phyloP scores from a whole-genome alignment of 192 early-diverging fungal genomes.

The Linnemannia schmuckeri region DNA sequence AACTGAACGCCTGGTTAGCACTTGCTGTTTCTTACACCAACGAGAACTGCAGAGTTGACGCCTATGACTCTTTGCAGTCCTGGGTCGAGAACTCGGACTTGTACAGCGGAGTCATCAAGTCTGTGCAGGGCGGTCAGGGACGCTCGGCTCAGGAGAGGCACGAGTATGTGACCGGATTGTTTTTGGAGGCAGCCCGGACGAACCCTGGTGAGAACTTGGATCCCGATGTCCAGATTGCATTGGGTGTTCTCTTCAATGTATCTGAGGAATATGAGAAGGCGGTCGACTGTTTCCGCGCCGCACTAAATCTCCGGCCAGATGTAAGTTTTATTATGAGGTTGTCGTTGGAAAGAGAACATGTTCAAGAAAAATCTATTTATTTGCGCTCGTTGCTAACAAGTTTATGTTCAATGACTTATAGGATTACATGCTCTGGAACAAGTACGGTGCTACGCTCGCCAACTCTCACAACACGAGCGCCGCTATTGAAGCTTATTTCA shows the following conservation, averaged over 20 bases:
- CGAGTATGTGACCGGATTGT: slow-evolving; percentile 78
- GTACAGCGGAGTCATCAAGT: slow-evolving; percentile 64
- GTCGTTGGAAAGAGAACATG: background rate
- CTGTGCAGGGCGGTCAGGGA: slow-evolving; percentile 29
- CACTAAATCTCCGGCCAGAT: slow-evolving; percentile 84
- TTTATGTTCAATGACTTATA: slow-evolving; percentile 19
- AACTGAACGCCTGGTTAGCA: slow-evolving; percentile 86
- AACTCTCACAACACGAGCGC: slow-evolving; percentile 81
- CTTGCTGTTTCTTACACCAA: slow-evolving; percentile 96
- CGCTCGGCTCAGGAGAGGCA: slow-evolving; percentile 72
- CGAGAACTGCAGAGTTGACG: slow-evolving; percentile 86
- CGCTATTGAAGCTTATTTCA: slow-evolving; percentile 94
- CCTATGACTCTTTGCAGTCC: slow-evolving; percentile 89
- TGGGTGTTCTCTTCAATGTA: slow-evolving; percentile 96
- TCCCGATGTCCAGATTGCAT: slow-evolving; percentile 91
- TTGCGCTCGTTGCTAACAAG: background rate
- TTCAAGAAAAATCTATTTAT: no score
- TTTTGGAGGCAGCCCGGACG: slow-evolving; percentile 82
- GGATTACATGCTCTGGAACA: slow-evolving; percentile 97
- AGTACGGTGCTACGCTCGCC: slow-evolving; percentile 95
- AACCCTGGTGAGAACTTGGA: slow-evolving; percentile 79
- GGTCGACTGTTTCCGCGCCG: slow-evolving; percentile 96
- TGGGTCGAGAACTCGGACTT: slow-evolving; percentile 85
- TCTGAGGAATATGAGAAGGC: slow-evolving; percentile 95
- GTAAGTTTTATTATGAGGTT: slow-evolving; percentile 42